phyloP scores from a whole-genome alignment of 176 grass and related monocot genomes.

The Phragmites australis region DNA sequence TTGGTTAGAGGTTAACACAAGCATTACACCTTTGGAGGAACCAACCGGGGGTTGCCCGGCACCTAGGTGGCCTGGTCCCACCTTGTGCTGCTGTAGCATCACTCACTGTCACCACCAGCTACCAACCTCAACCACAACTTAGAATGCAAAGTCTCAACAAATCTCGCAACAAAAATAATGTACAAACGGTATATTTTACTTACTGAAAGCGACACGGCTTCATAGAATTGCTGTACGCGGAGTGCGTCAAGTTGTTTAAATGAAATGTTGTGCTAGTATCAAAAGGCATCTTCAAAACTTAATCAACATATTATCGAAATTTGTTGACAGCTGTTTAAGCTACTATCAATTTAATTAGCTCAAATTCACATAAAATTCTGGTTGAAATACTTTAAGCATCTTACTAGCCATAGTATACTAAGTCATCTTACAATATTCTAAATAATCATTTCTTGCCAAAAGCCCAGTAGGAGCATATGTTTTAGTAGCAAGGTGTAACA shows the following conservation, averaged over 20 bases:
- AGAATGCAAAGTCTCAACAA: slow-evolving; percentile 14
- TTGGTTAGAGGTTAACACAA: slow-evolving; percentile 7
- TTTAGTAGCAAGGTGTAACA: neutral
- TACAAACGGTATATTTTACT: neutral
- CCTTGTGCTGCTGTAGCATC: slow-evolving; percentile 28
- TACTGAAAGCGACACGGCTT: neutral
- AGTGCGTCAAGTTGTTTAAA: neutral
- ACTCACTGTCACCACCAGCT: slow-evolving; percentile 27
- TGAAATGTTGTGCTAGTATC: no score
- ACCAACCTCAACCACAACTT: slow-evolving; percentile 26
- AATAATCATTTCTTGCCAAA: no score
- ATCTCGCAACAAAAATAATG: neutral
- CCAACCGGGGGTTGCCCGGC: neutral
- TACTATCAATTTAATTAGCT: no score
- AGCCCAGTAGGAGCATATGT: no score
- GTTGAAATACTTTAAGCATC: no score
- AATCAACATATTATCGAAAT: neutral
- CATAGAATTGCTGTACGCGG: neutral
- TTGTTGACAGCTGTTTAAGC: no score
- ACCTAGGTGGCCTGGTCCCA: slow-evolving; percentile 6
- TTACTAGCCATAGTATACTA: no score
- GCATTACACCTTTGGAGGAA: slow-evolving; percentile 6
- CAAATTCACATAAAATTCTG: no score
- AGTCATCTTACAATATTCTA: no score
- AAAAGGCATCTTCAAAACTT: neutral